These are phyloP conservation scores for Cenococcum geophilum DNA, from an alignment of 495 filamentous ascomycete genomes.

Conservation along the genomic window DNA sequence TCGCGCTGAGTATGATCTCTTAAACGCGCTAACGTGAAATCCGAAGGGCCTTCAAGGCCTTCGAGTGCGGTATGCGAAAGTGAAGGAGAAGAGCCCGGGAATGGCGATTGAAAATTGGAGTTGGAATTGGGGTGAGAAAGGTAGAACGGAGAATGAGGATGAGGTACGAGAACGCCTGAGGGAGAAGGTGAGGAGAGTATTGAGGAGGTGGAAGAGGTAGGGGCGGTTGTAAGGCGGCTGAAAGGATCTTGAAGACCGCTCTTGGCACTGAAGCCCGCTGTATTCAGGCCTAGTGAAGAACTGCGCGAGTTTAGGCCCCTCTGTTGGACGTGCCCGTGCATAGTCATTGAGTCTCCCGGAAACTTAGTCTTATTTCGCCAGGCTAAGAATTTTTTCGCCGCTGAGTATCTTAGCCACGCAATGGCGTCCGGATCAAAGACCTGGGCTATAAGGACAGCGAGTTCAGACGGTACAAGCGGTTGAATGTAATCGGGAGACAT, in stretches of 20 bases:
- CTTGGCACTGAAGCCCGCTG: conserved; percentile 15
- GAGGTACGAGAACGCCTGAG: conserved; percentile 34
- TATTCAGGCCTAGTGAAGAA: conserved; percentile 16
- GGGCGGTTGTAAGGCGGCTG: conserved; percentile 11
- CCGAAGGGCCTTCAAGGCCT: conserved; percentile 42
- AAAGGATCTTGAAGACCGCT: neutral
- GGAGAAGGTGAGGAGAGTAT: conserved; percentile 27
- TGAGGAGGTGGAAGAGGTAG: conserved; percentile 25
- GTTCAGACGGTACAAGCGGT: conserved; percentile 73
- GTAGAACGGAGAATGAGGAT: conserved; percentile 31
- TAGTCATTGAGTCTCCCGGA: conserved; percentile 17
- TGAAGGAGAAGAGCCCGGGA: conserved; percentile 25
- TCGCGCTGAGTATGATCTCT: conserved; percentile 65
- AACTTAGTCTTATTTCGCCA: conserved; percentile 23
- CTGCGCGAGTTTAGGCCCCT: conserved; percentile 13
- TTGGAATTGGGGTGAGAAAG: conserved; percentile 24
- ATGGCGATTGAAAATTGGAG: conserved; percentile 27
- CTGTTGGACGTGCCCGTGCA: conserved; percentile 17
- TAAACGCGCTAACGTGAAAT: conserved; percentile 64
- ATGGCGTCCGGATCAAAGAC: conserved; percentile 75
- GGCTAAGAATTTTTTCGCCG: conserved; percentile 73
- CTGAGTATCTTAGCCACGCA: conserved; percentile 78
- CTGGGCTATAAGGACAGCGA: conserved; percentile 59
- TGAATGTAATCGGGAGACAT: conserved; percentile 93
- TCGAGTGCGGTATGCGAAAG: conserved; percentile 26